These are phyloP conservation scores for Russula compacta DNA, from an alignment of 768 basidiomycete genomes.

Conservation along the genomic window DNA sequence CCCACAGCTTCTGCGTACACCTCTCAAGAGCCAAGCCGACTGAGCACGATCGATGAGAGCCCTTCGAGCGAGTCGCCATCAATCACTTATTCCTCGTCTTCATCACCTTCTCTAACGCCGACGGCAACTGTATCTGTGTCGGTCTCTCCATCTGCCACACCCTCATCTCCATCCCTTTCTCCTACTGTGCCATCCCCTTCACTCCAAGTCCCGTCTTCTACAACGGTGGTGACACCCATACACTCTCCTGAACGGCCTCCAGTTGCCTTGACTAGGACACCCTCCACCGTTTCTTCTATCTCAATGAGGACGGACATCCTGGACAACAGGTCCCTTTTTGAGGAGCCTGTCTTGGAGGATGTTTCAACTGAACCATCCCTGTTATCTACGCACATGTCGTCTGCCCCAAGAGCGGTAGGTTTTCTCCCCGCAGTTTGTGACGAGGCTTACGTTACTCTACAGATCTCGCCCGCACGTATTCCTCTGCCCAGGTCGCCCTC, in stretches of 20 bases:
- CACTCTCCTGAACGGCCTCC: slow-evolving; percentile 17
- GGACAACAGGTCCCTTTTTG: slow-evolving; percentile 22
- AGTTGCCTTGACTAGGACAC: slow-evolving; percentile 27
- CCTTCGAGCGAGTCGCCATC: slow-evolving; percentile 23
- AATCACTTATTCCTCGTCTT: slow-evolving; percentile 31
- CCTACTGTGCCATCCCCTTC: slow-evolving; percentile 26
- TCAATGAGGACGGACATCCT: slow-evolving; percentile 27
- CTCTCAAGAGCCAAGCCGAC: slow-evolving; percentile 19
- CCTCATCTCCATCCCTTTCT: slow-evolving; percentile 26
- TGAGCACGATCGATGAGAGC: slow-evolving; percentile 21
- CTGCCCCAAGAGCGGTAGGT: slow-evolving; percentile 26
- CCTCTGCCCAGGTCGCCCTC: slow-evolving; percentile 29
- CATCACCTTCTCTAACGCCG: slow-evolving; percentile 34
- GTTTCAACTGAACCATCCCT: slow-evolving; percentile 50
- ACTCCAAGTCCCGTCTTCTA: slow-evolving; percentile 24
- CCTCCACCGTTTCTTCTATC: slow-evolving; percentile 26
- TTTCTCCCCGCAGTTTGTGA: not conserved
- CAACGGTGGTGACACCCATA: slow-evolving; percentile 7
- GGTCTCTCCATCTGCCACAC: slow-evolving; percentile 24
- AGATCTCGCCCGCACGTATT: slow-evolving; percentile 28
- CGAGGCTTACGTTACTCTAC: slow-evolving; percentile 3
- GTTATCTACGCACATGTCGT: slow-evolving; percentile 33
- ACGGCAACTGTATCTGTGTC: slow-evolving; percentile 35
- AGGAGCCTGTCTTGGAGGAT: slow-evolving; percentile 25
- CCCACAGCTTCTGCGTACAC: slow-evolving; percentile 39